phyloP scores from a whole-genome alignment of 768 basidiomycete species.

The Dacryopinax spathularia region DNA sequence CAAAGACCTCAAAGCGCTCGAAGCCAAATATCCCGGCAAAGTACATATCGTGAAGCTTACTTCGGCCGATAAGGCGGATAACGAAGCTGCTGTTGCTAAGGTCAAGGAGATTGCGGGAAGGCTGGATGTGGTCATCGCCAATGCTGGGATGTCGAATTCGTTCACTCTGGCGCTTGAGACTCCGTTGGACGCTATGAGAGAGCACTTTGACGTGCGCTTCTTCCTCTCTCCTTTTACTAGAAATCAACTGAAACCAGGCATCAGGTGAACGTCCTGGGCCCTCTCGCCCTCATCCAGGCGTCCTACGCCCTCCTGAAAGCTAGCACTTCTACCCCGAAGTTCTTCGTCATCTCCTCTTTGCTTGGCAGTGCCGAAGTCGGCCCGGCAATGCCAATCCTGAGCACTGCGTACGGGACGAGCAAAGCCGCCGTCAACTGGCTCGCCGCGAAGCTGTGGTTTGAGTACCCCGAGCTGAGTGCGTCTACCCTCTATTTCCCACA shows the following conservation, averaged over 20 bases:
- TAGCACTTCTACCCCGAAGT: slow-evolving; percentile 5
- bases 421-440: slow-evolving; percentile 15
- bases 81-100: slow-evolving; percentile 5
- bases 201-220: slow-evolving; percentile 3
- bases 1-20: slow-evolving; percentile 5
- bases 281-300: slow-evolving; percentile 15
- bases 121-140: slow-evolving; percentile 16
- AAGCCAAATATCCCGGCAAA: background rate
- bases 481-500: background rate
- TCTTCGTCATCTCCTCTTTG: slow-evolving; percentile 10
- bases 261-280: slow-evolving; percentile 13
- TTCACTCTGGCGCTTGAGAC: background rate
- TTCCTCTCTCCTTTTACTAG: too few relatives aligned
- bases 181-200: background rate
- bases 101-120: slow-evolving; percentile 11
- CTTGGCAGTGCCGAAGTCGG: background rate
- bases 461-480: background rate
- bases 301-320: slow-evolving; percentile 9
- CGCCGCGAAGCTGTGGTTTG: slow-evolving; percentile 4
- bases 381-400: background rate
- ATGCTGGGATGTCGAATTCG: slow-evolving; percentile 12
- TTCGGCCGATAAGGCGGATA: slow-evolving; percentile 8
- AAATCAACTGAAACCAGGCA: too few relatives aligned
- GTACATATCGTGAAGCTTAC: slow-evolving; percentile 12
- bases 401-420: slow-evolving; percentile 3